A percentile compares a stretch with the other conserved stretches of the same genome.
Evolutionary conservation across 2,329 filamentous ascomycete species (phyloP).

Genomic region (Neofusicoccum laricinum): DNA sequence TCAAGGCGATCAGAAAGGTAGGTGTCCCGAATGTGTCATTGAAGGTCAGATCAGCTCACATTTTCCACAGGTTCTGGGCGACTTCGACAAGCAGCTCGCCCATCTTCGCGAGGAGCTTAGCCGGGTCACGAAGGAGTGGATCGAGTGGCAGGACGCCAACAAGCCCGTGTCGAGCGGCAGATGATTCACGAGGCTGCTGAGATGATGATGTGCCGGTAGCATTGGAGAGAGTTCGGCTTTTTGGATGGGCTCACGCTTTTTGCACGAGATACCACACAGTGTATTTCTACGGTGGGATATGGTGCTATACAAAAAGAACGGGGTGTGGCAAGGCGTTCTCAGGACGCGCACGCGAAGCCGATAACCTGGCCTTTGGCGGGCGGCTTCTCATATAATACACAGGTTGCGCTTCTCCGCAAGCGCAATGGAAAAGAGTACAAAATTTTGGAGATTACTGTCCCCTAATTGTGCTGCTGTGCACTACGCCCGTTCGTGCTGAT

Average conservation of each 20-base stretch:
- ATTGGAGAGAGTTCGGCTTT: constrained; percentile 8
- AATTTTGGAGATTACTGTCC: neutral
- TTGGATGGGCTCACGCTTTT: constrained; percentile 1
- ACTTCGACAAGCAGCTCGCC: constrained; percentile 75
- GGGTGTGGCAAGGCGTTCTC: constrained; percentile 2
- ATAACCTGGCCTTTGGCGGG: neutral
- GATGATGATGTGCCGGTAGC: neutral
- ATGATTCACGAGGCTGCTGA: neutral
- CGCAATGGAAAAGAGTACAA: neutral
- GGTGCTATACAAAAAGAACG: constrained; percentile 10
- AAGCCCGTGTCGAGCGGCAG: constrained; percentile 5
- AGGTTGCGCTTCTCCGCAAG: neutral
- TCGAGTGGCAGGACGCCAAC: constrained; percentile 47
- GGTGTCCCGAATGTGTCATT: constrained; percentile 21
- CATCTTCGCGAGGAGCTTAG: constrained; percentile 68
- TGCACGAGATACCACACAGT: constrained; percentile 14
- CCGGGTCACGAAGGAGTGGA: constrained; percentile 58
- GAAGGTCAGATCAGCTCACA: constrained; percentile 20
- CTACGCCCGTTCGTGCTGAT: neutral
- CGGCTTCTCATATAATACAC: constrained; percentile 9
- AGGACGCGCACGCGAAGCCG: neutral
- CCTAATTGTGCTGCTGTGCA: neutral
- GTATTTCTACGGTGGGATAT: constrained; percentile 11
- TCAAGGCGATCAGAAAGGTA: constrained; percentile 73
- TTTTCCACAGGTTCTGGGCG: constrained; percentile 63